phyloP scores from a whole-genome alignment of 1,139 yeast genomes.

The Hanseniaspora uvarum region DNA sequence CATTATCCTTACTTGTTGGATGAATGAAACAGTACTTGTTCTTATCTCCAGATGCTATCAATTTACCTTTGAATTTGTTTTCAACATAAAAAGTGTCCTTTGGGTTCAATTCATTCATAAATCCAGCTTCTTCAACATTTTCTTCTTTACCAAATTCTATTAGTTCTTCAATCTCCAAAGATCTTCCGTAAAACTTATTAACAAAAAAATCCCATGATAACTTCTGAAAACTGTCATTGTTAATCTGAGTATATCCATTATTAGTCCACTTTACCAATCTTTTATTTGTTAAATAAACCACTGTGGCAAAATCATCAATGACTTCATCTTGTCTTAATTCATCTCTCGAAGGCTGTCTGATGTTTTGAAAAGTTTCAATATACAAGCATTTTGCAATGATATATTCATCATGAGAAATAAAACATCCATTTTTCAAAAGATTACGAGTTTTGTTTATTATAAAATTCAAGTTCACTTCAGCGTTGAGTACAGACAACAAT shows the following conservation, averaged over 20 bases:
- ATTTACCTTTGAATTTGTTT: neutral
- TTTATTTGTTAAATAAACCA: conserved; percentile 18
- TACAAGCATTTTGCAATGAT: conserved; percentile 6
- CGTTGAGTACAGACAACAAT: neutral
- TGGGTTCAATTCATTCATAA: neutral
- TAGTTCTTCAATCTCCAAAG: conserved; percentile 4
- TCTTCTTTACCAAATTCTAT: neutral
- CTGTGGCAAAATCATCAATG: conserved; percentile 18
- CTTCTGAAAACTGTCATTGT: conserved; percentile 6
- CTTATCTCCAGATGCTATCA: conserved; percentile 2
- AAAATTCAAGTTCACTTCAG: neutral
- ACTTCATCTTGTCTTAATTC: neutral
- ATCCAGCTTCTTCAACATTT: neutral
- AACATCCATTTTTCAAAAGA: neutral
- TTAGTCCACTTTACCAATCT: conserved; percentile 13
- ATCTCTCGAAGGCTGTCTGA: neutral
- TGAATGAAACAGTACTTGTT: neutral
- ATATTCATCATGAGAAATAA: neutral
- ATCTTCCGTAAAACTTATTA: conserved; percentile 9
- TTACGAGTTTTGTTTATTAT: neutral
- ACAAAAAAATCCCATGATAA: conserved; percentile 12
- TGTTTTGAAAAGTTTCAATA: conserved; percentile 4
- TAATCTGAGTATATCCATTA: neutral
- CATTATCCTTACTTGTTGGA: neutral
- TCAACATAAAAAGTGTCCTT: neutral